Evolutionary conservation across 2,329 filamentous ascomycete species (phyloP).

Genomic region (Calonectria crousiana): DNA sequence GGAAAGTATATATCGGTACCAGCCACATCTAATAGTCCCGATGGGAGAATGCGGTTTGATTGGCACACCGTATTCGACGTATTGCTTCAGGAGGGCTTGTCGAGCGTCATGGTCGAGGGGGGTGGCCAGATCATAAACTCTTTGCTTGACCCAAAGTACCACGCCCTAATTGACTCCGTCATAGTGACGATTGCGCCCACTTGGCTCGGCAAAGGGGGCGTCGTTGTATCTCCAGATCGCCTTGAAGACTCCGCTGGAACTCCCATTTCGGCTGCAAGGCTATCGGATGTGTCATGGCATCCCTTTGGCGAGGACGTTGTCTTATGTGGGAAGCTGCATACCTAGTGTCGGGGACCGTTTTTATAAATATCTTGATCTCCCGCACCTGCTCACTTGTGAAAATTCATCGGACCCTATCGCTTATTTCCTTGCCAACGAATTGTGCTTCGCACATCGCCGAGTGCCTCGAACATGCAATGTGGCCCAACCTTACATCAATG

Average conservation of each 20-base stretch:
- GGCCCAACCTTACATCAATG: not conserved
- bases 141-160: constrained; percentile 73
- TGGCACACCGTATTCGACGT: constrained; percentile 75
- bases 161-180: constrained; percentile 77
- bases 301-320: constrained; percentile 87
- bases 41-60: constrained; percentile 60
- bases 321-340: constrained; percentile 74
- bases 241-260: constrained; percentile 62
- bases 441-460: not conserved
- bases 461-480: not conserved
- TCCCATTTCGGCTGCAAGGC: constrained; percentile 71
- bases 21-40: constrained; percentile 49
- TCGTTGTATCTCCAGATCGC: constrained; percentile 79
- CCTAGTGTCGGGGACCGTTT: constrained; percentile 31
- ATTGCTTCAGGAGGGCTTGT: constrained; percentile 70
- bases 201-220: constrained; percentile 87
- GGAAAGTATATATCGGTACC: constrained; percentile 63
- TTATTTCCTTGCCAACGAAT: not conserved
- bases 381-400: not conserved
- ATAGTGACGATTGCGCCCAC: constrained; percentile 91
- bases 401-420: not conserved
- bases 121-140: constrained; percentile 86
- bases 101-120: constrained; percentile 92
- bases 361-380: constrained; percentile 32
- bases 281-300: constrained; percentile 78